phyloP scores from a whole-genome alignment of 2,329 filamentous ascomycete genomes.

The Epichloe glyceriae region DNA sequence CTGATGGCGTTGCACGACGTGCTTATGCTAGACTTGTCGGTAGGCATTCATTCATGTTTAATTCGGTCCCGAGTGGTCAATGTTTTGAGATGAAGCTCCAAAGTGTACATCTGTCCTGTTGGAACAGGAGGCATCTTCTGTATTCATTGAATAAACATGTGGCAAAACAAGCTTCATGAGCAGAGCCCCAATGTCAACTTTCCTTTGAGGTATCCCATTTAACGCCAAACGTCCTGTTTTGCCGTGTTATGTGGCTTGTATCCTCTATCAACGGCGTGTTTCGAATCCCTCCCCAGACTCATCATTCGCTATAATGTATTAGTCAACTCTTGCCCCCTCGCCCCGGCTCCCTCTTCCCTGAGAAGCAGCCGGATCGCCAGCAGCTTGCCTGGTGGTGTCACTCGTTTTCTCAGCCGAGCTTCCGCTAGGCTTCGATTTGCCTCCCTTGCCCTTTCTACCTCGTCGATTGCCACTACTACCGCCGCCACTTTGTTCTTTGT shows the following conservation, averaged over 20 bases:
- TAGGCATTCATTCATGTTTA: too few relatives aligned
- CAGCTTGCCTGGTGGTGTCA: constrained; percentile 7
- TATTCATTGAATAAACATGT: background rate
- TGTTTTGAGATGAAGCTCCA: too few relatives aligned
- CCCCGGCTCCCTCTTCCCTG: background rate
- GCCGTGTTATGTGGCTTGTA: background rate
- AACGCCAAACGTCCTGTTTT: background rate
- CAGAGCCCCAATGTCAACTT: background rate
- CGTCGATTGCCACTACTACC: constrained; percentile 16
- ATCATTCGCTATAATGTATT: background rate
- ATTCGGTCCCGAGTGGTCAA: background rate
- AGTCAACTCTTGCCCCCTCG: constrained; percentile 2
- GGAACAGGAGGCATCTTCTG: too few relatives aligned
- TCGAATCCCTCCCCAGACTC: background rate
- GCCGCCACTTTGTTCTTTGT: constrained; percentile 12
- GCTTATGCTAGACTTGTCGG: too few relatives aligned
- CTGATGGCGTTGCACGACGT: too few relatives aligned
- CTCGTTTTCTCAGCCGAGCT: constrained; percentile 9
- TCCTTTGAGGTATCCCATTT: background rate
- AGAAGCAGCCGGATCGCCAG: background rate
- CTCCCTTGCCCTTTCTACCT: constrained; percentile 15
- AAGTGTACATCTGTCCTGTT: background rate
- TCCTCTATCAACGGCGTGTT: background rate
- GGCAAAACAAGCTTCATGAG: background rate
- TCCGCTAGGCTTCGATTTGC: constrained; percentile 13